These are phyloP conservation scores for Aphanomyces euteiches DNA, from an alignment of 352 stramenopile species.

Conservation along the genomic window DNA sequence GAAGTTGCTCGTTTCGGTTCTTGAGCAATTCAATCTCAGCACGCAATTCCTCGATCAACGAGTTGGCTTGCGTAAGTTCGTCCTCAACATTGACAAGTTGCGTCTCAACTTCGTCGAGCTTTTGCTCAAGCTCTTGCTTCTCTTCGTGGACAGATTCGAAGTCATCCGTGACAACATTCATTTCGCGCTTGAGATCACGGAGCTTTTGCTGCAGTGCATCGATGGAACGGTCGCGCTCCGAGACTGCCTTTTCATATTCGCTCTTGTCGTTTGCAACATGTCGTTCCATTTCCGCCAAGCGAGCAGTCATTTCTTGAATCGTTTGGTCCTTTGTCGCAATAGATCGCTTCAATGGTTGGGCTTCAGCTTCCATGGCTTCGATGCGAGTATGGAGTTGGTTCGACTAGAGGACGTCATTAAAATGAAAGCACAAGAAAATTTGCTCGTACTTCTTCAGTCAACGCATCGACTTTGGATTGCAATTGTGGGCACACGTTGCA, in stretches of 20 bases:
- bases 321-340: slow-evolving; percentile 7
- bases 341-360: slow-evolving; percentile 9
- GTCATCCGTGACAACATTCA: slow-evolving; percentile 26
- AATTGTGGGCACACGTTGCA: slow-evolving; percentile 11
- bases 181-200: slow-evolving; percentile 25
- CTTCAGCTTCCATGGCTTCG: slow-evolving; percentile 1
- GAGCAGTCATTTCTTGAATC: slow-evolving; percentile 15
- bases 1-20: slow-evolving; percentile 1
- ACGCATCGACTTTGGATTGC: neutral
- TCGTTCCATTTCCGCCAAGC: slow-evolving; percentile 12
- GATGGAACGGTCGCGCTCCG: slow-evolving; percentile 22
- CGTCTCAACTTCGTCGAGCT: slow-evolving; percentile 12
- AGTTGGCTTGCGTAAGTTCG: slow-evolving; percentile 40
- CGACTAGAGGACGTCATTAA: neutral
- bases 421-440: neutral
- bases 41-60: neutral
- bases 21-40: slow-evolving; percentile 9
- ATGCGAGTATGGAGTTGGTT: neutral
- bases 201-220: slow-evolving; percentile 21
- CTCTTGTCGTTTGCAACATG: slow-evolving; percentile 9
- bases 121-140: slow-evolving; percentile 18
- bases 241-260: slow-evolving; percentile 22
- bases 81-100: slow-evolving; percentile 45
- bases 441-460: neutral
- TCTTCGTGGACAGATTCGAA: slow-evolving; percentile 31